Conservation (phyloP, 192 early-diverging fungal genomes). For the Coemansia sp. region DNA sequence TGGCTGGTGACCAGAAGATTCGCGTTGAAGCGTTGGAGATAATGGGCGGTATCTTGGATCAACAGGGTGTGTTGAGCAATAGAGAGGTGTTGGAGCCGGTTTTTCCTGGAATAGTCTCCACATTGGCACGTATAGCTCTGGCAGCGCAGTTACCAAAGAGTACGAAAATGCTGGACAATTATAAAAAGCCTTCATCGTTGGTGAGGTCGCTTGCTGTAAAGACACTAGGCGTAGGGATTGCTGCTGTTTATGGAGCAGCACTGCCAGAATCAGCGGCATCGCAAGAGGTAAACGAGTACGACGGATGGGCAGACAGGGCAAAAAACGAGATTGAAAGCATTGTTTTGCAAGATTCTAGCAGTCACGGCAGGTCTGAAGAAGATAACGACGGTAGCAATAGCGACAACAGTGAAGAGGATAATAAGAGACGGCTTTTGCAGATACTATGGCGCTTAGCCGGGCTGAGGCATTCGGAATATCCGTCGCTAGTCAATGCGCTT, state of each 20-base stretch:
- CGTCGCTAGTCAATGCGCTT: constrained; percentile 6
- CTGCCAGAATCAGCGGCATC: background rate
- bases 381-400: background rate
- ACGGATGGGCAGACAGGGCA: constrained; percentile 18
- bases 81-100: background rate
- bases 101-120: constrained; percentile 38
- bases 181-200: constrained; percentile 12
- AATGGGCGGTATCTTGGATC: constrained; percentile 8
- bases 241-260: constrained; percentile 4
- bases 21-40: constrained; percentile 22
- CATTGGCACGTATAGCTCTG: constrained; percentile 28
- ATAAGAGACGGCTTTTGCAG: constrained; percentile 18
- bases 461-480: constrained; percentile 22
- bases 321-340: constrained; percentile 10
- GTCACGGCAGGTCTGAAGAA: background rate
- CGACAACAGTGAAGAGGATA: background rate
- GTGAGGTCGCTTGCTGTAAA: constrained; percentile 25
- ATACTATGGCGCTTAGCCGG: constrained; percentile 38
- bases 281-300: background rate
- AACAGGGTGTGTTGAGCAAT: constrained; percentile 1
- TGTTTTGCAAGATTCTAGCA: background rate
- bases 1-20: constrained; percentile 15
- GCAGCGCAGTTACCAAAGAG: constrained; percentile 18
- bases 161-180: background rate
- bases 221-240: constrained; percentile 9